These are phyloP conservation scores for Paxillus involutus DNA, from an alignment of 768 basidiomycete species.

Conservation along the genomic window DNA sequence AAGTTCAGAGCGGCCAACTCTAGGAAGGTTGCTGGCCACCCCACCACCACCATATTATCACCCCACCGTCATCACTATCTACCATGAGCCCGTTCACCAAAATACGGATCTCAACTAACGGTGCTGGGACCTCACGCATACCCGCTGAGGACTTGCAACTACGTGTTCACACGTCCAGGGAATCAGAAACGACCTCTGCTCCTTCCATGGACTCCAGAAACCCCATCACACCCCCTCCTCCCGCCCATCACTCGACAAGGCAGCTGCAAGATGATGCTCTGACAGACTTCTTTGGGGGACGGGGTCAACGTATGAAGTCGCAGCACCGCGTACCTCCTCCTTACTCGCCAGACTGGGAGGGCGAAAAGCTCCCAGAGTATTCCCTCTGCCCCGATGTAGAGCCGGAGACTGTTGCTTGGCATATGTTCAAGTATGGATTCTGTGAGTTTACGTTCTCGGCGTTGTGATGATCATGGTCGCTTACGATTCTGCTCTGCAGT, in stretches of 20 bases:
- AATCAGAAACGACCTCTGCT: conserved; percentile 18
- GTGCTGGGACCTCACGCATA: conserved; percentile 2
- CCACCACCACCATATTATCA: background rate
- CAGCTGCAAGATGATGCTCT: conserved; percentile 30
- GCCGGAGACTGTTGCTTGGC: conserved; percentile 55
- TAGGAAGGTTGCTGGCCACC: conserved; percentile 11
- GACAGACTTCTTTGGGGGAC: conserved; percentile 32
- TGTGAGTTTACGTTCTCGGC: conserved; percentile 35
- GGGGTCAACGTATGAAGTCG: conserved; percentile 22
- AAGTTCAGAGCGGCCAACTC: background rate
- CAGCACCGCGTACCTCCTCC: conserved; percentile 36
- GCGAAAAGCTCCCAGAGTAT: conserved; percentile 29
- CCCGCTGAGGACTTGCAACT: conserved; percentile 21
- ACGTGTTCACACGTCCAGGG: conserved; percentile 20
- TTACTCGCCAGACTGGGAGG: conserved; percentile 43
- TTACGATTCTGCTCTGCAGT: conserved; percentile 34
- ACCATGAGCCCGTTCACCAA: conserved; percentile 17
- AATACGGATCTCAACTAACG: conserved; percentile 5
- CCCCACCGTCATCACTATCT: background rate
- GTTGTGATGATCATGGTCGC: background rate
- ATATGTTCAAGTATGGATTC: conserved; percentile 64
- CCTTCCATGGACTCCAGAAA: conserved; percentile 11
- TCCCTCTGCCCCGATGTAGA: conserved; percentile 36
- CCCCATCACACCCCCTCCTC: conserved; percentile 20
- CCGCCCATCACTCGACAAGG: conserved; percentile 21